A percentile compares a stretch with the other conserved stretches of the same genome.
Conservation (phyloP, 2,329 filamentous ascomycete genomes). For the Fusarium papillatum region DNA sequence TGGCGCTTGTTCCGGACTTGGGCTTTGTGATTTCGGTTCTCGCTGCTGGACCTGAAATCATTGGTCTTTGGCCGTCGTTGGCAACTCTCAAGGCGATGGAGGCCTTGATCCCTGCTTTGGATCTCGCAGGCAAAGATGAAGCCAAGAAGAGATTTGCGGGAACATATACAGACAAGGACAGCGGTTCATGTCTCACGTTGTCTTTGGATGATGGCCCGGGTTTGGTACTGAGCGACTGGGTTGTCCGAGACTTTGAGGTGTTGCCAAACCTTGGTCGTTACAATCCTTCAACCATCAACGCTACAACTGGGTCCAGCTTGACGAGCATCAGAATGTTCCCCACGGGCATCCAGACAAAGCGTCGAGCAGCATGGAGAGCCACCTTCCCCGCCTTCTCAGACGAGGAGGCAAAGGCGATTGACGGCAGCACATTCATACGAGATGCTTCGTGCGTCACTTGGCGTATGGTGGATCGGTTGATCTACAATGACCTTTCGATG, state of each 20-base stretch:
- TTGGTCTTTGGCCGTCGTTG: neutral
- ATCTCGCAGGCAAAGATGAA: conserved; percentile 4
- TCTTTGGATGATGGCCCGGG: neutral
- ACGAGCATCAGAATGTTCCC: neutral
- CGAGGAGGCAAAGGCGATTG: neutral
- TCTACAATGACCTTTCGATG: conserved; percentile 5
- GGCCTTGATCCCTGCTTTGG: neutral
- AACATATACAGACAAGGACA: neutral
- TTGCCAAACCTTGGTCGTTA: conserved; percentile 10
- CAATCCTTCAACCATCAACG: neutral
- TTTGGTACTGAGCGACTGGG: conserved; percentile 1
- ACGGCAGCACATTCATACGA: neutral
- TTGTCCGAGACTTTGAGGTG: neutral
- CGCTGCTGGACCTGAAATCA: neutral
- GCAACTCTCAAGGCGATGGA: conserved; percentile 1
- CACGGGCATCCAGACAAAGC: neutral
- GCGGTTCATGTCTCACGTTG: neutral
- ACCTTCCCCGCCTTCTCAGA: neutral
- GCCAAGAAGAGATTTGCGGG: neutral
- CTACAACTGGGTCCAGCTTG: neutral
- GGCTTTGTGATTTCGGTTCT: conserved; percentile 7
- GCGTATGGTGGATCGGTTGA: conserved; percentile 1
- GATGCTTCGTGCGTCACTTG: conserved; percentile 17
- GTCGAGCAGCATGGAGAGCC: conserved; percentile 5
- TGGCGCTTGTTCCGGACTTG: neutral